These are phyloP conservation scores for Choiromyces venosus DNA, from an alignment of 495 filamentous ascomycete species.

Conservation along the genomic window DNA sequence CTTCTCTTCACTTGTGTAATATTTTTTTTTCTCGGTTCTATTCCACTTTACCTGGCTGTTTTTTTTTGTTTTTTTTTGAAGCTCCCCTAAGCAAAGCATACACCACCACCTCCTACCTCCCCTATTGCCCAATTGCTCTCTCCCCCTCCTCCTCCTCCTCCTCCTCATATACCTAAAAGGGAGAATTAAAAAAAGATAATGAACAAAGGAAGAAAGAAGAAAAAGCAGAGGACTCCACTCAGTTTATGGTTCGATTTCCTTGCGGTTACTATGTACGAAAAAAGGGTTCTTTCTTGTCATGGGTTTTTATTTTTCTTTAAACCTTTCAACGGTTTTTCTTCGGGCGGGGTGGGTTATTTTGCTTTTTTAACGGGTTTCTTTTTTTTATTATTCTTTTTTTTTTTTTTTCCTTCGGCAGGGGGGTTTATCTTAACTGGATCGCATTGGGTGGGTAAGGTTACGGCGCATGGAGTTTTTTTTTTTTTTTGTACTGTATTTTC, in stretches of 20 bases:
- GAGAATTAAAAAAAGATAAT: neutral
- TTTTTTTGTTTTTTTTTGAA: neutral
- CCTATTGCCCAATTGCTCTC: neutral
- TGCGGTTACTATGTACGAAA: neutral
- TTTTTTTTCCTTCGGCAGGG: neutral
- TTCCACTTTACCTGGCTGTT: neutral
- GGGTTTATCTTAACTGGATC: neutral
- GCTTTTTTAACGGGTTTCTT: conserved; percentile 2
- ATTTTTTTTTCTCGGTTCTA: too few species aligned
- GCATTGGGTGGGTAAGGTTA: neutral
- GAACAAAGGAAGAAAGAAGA: neutral
- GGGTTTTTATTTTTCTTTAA: neutral
- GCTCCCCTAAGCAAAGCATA: neutral
- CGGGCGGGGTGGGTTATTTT: neutral
- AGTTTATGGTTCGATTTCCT: neutral
- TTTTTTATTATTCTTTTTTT: too few species aligned
- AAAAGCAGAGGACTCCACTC: neutral
- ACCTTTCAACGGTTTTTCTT: neutral
- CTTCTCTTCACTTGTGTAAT: neutral
- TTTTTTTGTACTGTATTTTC: neutral
- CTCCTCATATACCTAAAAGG: neutral
- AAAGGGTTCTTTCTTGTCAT: neutral
- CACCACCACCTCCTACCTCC: neutral
- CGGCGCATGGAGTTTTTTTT: neutral
- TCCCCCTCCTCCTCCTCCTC: too few species aligned